Conservation (phyloP, 1,284 basidiomycete genomes). For the Kwoniella shivajii region DNA sequence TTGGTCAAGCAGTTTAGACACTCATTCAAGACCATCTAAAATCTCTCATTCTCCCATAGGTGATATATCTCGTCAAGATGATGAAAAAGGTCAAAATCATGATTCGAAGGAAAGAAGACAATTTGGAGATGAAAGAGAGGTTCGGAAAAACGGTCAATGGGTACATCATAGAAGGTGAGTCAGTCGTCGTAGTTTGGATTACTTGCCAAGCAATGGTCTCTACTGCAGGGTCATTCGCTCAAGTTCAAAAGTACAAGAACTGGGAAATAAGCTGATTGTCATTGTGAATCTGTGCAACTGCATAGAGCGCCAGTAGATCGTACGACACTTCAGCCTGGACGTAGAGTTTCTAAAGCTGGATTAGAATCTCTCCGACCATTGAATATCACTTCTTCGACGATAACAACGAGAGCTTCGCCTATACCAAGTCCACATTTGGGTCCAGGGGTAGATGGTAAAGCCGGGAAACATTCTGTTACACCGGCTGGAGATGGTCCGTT, state of each 20-base stretch:
- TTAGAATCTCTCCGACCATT: constrained; percentile 63
- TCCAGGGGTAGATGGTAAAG: constrained; percentile 3
- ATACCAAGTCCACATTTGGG: constrained; percentile 14
- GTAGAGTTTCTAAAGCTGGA: constrained; percentile 85
- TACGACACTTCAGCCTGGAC: constrained; percentile 77
- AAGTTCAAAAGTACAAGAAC: background rate
- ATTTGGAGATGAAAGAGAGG: constrained; percentile 58
- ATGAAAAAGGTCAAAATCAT: constrained; percentile 9
- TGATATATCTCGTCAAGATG: too few relatives aligned
- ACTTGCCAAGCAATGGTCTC: too few relatives aligned
- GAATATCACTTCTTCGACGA: constrained; percentile 3
- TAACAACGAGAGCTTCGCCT: constrained; percentile 9
- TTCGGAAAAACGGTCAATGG: constrained; percentile 81
- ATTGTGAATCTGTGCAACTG: background rate
- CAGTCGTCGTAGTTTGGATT: too few relatives aligned
- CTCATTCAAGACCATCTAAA: constrained; percentile 12
- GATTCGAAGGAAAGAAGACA: constrained; percentile 16
- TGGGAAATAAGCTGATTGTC: background rate
- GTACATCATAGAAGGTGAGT: constrained; percentile 68
- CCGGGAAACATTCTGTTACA: constrained; percentile 18
- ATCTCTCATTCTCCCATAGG: too few relatives aligned
- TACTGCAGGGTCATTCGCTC: too few relatives aligned
- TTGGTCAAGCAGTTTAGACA: constrained; percentile 37
- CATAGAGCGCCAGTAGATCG: constrained; percentile 74
- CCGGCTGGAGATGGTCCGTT: constrained; percentile 29